These are phyloP conservation scores for Dactylorhiza incarnata DNA, from an alignment of 106 monocot genomes.

Conservation along the genomic window DNA sequence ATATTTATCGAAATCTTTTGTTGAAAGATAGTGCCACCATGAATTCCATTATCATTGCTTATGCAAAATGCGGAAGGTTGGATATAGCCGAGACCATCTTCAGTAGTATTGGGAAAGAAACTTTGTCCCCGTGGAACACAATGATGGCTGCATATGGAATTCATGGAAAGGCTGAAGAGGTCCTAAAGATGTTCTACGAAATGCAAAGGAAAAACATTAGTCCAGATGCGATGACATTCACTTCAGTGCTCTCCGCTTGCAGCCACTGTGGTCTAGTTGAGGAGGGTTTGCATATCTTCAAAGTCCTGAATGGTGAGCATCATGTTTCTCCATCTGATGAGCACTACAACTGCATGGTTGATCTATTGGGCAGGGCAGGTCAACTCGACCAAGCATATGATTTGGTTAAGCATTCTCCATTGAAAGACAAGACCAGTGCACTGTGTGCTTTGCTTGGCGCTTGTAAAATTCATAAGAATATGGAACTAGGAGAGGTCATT, in stretches of 20 bases:
- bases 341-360: constrained; percentile 53
- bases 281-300: constrained; percentile 45
- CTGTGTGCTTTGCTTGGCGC: constrained; percentile 45
- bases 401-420: constrained; percentile 22
- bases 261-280: constrained; percentile 53
- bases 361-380: constrained; percentile 53
- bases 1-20: constrained; percentile 17
- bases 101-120: constrained; percentile 17
- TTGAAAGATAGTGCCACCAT: constrained; percentile 19
- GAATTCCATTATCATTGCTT: constrained; percentile 47
- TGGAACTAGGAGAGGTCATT: constrained; percentile 31
- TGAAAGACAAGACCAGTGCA: constrained; percentile 19
- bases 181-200: constrained; percentile 33
- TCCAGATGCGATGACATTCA: constrained; percentile 39
- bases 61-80: constrained; percentile 55
- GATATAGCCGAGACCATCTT: constrained; percentile 29
- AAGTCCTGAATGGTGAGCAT: constrained; percentile 28
- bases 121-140: constrained; percentile 36
- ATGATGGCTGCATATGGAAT: constrained; percentile 55
- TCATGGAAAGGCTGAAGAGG: constrained; percentile 34
- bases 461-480: constrained; percentile 47
- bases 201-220: constrained; percentile 33
- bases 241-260: constrained; percentile 57
- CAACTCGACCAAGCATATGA: constrained; percentile 44
- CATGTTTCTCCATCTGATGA: constrained; percentile 34